A percentile compares a stretch with the other conserved stretches of the same genome.
Conservation (phyloP, 805 yeast genomes). For the Ogataea paradorogensis region DNA sequence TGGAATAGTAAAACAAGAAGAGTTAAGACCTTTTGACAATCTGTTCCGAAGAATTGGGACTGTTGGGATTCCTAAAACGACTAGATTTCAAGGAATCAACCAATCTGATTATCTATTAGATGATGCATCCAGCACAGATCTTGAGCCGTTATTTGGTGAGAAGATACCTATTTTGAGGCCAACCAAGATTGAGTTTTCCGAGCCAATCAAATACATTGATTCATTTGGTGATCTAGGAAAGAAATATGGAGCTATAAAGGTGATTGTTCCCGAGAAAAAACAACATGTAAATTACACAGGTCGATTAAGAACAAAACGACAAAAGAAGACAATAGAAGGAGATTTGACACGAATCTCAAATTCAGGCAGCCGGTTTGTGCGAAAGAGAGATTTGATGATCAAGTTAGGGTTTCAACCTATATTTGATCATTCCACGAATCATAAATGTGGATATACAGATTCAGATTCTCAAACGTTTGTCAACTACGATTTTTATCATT, state of each 20-base stretch:
- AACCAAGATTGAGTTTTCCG: constrained; percentile 50
- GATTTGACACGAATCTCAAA: constrained; percentile 31
- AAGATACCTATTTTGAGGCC: constrained; percentile 58
- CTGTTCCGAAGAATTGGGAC: background rate
- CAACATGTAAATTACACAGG: background rate
- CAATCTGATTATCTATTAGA: background rate
- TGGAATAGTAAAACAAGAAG: constrained; percentile 3
- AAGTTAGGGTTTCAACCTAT: constrained; percentile 52
- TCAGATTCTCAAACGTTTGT: constrained; percentile 36
- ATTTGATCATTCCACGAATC: constrained; percentile 47
- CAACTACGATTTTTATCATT: constrained; percentile 40
- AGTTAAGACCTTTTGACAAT: background rate
- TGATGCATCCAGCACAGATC: background rate
- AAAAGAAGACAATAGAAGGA: constrained; percentile 1
- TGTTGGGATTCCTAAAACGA: constrained; percentile 1
- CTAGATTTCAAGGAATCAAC: background rate
- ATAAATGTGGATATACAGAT: constrained; percentile 37
- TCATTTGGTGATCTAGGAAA: constrained; percentile 50
- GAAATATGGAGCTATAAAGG: constrained; percentile 70
- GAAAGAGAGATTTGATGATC: constrained; percentile 45
- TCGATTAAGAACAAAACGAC: background rate
- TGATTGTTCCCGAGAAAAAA: constrained; percentile 52
- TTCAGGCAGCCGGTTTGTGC: constrained; percentile 25
- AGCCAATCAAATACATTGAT: constrained; percentile 67
- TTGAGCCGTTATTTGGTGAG: background rate